A percentile compares a stretch with the other conserved stretches of the same genome.
Evolutionary conservation across 2,329 filamentous ascomycete species (phyloP).

Genomic region (Cercospora brassicicola): DNA sequence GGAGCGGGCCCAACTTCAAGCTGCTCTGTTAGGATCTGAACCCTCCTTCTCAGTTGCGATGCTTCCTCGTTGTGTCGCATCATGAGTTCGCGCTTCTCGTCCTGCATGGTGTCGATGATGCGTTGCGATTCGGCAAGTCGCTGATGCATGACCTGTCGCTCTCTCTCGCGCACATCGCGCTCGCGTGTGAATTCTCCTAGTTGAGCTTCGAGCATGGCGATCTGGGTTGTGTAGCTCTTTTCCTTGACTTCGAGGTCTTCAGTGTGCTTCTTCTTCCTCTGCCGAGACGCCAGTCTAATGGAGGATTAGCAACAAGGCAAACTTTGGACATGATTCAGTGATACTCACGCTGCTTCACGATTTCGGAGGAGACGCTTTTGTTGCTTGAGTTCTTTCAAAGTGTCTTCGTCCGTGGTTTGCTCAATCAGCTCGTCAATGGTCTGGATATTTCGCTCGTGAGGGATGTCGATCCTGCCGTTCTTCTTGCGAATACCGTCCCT

Average conservation of each 20-base stretch:
- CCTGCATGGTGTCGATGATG: constrained; percentile 72
- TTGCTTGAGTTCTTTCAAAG: constrained; percentile 97
- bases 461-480: constrained; percentile 97
- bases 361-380: constrained; percentile 94
- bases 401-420: constrained; percentile 82
- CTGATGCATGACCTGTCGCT: constrained; percentile 54
- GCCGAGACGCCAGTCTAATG: constrained; percentile 83
- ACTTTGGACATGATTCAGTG: constrained; percentile 16
- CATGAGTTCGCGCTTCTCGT: constrained; percentile 91
- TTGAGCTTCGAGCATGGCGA: constrained; percentile 76
- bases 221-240: constrained; percentile 78
- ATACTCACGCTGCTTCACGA: constrained; percentile 84
- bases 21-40: constrained; percentile 70
- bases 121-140: constrained; percentile 74
- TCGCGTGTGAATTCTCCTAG: constrained; percentile 66
- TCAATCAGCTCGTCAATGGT: constrained; percentile 94
- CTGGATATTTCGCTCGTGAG: constrained; percentile 83
- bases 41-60: constrained; percentile 87
- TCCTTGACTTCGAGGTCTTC: constrained; percentile 96
- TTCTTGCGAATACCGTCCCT: constrained; percentile 96
- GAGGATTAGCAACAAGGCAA: constrained; percentile 23
- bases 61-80: constrained; percentile 85
- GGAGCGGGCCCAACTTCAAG: constrained; percentile 59
- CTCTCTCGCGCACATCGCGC: constrained; percentile 33
- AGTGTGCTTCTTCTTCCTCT: constrained; percentile 97